phyloP scores from a whole-genome alignment of 2,329 filamentous ascomycete species.

The Fusarium globosum region DNA sequence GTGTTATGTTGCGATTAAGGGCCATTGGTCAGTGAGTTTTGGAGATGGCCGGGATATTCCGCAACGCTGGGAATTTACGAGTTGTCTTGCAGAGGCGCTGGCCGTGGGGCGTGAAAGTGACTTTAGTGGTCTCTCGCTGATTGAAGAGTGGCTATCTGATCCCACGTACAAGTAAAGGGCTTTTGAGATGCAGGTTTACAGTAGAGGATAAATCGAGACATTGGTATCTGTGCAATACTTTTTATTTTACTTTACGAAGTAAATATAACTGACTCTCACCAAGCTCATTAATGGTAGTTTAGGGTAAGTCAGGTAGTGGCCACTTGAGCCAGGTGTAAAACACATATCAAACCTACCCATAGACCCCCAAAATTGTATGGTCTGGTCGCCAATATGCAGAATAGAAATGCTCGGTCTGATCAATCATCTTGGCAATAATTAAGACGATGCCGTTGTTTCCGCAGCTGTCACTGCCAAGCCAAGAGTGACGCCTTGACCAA shows the following conservation, averaged over 20 bases:
- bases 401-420: neutral
- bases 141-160: neutral
- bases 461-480: neutral
- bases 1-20: too few relatives aligned
- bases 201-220: neutral
- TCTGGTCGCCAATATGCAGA: fast-evolving
- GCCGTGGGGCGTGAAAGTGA: neutral
- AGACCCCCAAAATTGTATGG: too few relatives aligned
- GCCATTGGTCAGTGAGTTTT: too few relatives aligned
- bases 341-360: too few relatives aligned
- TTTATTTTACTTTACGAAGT: too few relatives aligned
- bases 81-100: neutral
- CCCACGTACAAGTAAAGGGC: fast-evolving
- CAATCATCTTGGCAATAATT: neutral
- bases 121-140: neutral
- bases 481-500: neutral
- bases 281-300: neutral
- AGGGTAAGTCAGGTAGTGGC: neutral
- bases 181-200: fast-evolving
- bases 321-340: fast-evolving
- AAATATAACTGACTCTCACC: neutral
- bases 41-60: too few relatives aligned
- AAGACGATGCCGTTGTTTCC: neutral
- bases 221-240: too few relatives aligned
- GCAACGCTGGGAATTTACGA: too few relatives aligned